Base-by-base conservation (phyloP, 2,329 filamentous ascomycete genomes). In the Xylariaceae sp. region DNA sequence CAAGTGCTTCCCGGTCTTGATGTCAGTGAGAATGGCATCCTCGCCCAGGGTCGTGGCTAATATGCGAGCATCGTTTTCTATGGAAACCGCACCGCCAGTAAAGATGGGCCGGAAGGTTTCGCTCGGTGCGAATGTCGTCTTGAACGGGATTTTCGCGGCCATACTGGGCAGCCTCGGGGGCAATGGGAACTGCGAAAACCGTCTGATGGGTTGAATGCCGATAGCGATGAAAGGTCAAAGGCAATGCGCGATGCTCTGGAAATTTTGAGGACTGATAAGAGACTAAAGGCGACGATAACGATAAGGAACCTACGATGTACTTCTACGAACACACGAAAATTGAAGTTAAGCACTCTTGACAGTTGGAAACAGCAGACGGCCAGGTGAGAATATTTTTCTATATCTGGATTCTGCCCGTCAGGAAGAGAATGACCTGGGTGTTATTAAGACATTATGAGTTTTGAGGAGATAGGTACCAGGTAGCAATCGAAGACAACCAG, bases 21-120 rank as follows among this genome's bases (percentile, higher is more conserved):
- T 81, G 74, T 97, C 87, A 23, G 93, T 94, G 67, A 99, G 79
- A 56, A 97, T 78, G 15, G 86, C 92, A 82, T 97, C 91, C 73
- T 99, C 94, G 42, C 90, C 92, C n/a, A 97, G 78, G 42, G 89
- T 92, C 23, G 92, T 92, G 49, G 92, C 93, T 57, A 99, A 81
- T 64, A 97, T 84, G 68, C 85, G 84, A 55, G 92, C 92, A 75
- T 85, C 85, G 73, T 87, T 84, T 78, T 93, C 91, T 62, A 97
- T 82, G 35, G 90, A 86, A 60, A 96, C 86, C 65, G 89, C 88
- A 49, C 94, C 94, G 57, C 94, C 94, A 1, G 93, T 96, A 72
- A 94, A 97, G 53, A 97, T 93, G 17, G 94, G 94, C 68, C 92
- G 89, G 58, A 99, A 89, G 52, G 91, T 89, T 70, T 88, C 86